These are phyloP conservation scores for Nakaseomyces kungkrabaensis DNA, from an alignment of 1,139 yeast species.

Conservation along the genomic window DNA sequence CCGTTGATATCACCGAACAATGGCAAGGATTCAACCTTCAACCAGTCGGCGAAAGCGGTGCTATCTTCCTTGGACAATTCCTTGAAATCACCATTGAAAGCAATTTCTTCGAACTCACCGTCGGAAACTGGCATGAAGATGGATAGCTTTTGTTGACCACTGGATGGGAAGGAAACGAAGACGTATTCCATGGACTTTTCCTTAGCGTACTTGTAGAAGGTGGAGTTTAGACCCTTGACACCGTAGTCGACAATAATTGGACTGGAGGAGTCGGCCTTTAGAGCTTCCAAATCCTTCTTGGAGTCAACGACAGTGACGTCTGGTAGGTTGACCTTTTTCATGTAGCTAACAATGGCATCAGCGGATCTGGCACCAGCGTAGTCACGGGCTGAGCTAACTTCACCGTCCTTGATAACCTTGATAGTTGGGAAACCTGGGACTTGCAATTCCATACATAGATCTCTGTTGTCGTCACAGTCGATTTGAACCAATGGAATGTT, in stretches of 20 bases:
- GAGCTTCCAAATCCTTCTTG: slow-evolving; percentile 41
- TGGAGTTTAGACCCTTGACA: slow-evolving; percentile 19
- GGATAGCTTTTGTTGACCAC: slow-evolving; percentile 30
- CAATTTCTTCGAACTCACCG: slow-evolving; percentile 32
- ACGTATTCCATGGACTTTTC: slow-evolving; percentile 12
- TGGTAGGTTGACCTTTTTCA: slow-evolving; percentile 79
- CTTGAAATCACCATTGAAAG: slow-evolving; percentile 31
- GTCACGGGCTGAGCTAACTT: slow-evolving; percentile 37
- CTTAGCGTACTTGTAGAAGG: slow-evolving; percentile 25
- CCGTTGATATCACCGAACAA: slow-evolving; percentile 86
- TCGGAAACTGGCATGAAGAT: slow-evolving; percentile 24
- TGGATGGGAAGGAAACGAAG: slow-evolving; percentile 25
- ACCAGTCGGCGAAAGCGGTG: slow-evolving; percentile 41
- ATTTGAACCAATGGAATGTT: slow-evolving; percentile 77
- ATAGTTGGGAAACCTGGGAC: slow-evolving; percentile 89
- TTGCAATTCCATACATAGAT: slow-evolving; percentile 63
- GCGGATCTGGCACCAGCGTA: slow-evolving; percentile 83
- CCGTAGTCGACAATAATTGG: slow-evolving; percentile 32
- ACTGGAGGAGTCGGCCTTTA: slow-evolving; percentile 38
- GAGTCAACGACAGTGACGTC: slow-evolving; percentile 50
- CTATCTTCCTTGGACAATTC: slow-evolving; percentile 24
- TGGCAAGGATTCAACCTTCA: slow-evolving; percentile 67
- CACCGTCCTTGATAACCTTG: slow-evolving; percentile 67
- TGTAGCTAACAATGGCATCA: slow-evolving; percentile 63
- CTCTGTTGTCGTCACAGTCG: slow-evolving; percentile 84